Conservation (phyloP, 805 yeast species). For the Teunomyces tritomae region DNA sequence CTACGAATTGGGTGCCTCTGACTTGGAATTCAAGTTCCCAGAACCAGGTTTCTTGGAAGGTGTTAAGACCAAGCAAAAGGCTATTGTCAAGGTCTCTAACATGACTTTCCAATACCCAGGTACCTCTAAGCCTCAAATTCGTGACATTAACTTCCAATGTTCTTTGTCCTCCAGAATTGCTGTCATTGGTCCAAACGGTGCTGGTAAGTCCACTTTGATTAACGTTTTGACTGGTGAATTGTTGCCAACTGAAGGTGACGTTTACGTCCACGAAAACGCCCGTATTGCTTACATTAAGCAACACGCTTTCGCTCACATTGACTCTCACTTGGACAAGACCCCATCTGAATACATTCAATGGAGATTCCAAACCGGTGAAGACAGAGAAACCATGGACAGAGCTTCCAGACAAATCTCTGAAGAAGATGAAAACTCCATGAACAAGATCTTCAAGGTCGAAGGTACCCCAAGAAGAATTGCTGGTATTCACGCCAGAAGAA, state of each 20-base stretch:
- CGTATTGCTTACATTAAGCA: conserved; percentile 99
- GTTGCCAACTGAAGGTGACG: conserved; percentile 97
- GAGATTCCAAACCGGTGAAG: conserved; percentile 99
- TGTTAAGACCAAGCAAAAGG: conserved; percentile 99
- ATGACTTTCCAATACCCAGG: conserved; percentile 99
- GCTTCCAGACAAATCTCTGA: conserved; percentile 98
- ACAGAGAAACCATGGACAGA: conserved; percentile 99
- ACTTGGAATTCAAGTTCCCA: conserved; percentile 95
- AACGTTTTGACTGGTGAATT: conserved; percentile 99
- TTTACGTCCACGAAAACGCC: conserved; percentile 98
- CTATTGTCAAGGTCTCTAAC: conserved; percentile 95
- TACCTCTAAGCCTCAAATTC: conserved; percentile 92
- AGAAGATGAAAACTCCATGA: conserved; percentile 96
- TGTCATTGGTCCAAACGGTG: conserved; percentile 99
- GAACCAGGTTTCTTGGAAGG: conserved; percentile 99
- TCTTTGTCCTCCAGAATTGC: conserved; percentile 99
- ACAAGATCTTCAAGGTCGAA: conserved; percentile 98
- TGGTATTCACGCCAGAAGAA: conserved; percentile 94
- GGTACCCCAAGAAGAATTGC: conserved; percentile 97
- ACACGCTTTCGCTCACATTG: conserved; percentile 99
- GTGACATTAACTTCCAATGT: conserved; percentile 95
- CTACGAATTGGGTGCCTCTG: conserved; percentile 98
- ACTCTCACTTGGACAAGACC: conserved; percentile 97
- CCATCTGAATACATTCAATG: conserved; percentile 99
- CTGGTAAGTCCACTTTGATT: conserved; percentile 99